Base-by-base conservation (phyloP, 352 stramenopile species). In the Phytopythium delawarense region DNA sequence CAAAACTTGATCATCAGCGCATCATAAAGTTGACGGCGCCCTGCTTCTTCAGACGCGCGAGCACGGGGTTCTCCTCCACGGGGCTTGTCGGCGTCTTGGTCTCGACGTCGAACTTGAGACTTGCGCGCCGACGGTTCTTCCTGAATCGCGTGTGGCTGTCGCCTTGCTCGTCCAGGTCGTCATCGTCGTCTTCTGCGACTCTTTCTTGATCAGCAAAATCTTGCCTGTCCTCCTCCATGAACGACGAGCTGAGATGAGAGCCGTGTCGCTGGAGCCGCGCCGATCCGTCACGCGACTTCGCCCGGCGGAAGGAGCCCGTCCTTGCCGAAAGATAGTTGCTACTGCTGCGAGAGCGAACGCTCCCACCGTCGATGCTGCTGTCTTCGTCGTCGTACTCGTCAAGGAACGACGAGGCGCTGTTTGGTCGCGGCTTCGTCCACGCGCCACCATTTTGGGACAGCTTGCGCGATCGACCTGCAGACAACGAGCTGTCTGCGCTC, bases 21-120 rank as follows among this genome's bases (percentile, higher is more conserved):
- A 85, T 74, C 81, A 91, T 93, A 74, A 91, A 93, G 67, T 89
- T 91, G 62, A 93, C 65, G n/a, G 84, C 84, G 21, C 84, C 84
- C 53, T 93, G 84, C 63, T 91, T 91, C 61, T 82, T 85, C 7
- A 93, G 77, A 25, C 84, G 84, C 21, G 78, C 81, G 37, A 91
- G 65, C 57, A 93, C 81, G 3, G 84, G 84, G 62, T 91, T 93
- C 42, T 88, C 78, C 45, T 82, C 74, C 21, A 79, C 67, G 7
- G 76, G 68, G 61, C 62, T 32, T 52, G 56, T 46, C 45, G 63
- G 13, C 35, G 53, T 59, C 61, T 75, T 75, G 12, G 66, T 60
- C 62, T 87, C 75, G 57, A 76, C 68, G 63, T 87, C 74, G 54
- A 72, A 74, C 48, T 81, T 87, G 50, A 69, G 64, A 49, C 74